These are phyloP conservation scores for Globisporangium middletonii DNA, from an alignment of 352 stramenopile genomes.

Conservation along the genomic window DNA sequence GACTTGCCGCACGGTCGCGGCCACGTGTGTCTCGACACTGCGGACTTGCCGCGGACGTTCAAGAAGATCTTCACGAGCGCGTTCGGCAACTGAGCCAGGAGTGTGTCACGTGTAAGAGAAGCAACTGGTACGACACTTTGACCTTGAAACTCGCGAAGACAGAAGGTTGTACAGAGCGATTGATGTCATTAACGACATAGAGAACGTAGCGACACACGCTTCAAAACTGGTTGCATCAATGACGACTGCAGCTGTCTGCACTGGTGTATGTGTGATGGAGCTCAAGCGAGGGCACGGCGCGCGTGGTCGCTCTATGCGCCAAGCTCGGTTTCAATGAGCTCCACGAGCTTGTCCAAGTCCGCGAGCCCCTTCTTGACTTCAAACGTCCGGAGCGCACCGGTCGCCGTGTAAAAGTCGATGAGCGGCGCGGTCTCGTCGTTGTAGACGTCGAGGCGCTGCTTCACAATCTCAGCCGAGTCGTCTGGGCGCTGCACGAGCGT, in stretches of 20 bases:
- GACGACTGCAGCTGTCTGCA: no score
- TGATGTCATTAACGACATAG: no score
- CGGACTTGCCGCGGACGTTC: conserved; percentile 74
- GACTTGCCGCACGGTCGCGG: conserved; percentile 62
- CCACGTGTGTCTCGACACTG: conserved; percentile 77
- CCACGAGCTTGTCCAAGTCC: conserved; percentile 71
- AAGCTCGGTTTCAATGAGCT: conserved; percentile 62
- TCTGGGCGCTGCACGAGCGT: conserved; percentile 80
- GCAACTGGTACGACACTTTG: no score
- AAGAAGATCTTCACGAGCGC: conserved; percentile 79
- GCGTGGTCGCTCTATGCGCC: background rate
- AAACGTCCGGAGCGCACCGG: conserved; percentile 78
- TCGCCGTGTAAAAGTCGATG: conserved; percentile 79
- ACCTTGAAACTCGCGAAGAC: background rate
- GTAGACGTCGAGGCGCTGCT: conserved; percentile 83
- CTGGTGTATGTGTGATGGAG: background rate
- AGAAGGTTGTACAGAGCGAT: background rate
- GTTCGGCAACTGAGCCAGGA: conserved; percentile 22
- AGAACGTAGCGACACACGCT: background rate
- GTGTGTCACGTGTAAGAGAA: no score
- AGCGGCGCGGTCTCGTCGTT: conserved; percentile 84
- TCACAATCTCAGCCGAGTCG: conserved; percentile 76
- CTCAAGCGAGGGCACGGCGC: no score
- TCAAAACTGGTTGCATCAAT: background rate
- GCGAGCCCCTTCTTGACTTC: conserved; percentile 83